These are phyloP conservation scores for Cochlearia excelsa DNA, from an alignment of 345 rosid species.

Conservation along the genomic window DNA sequence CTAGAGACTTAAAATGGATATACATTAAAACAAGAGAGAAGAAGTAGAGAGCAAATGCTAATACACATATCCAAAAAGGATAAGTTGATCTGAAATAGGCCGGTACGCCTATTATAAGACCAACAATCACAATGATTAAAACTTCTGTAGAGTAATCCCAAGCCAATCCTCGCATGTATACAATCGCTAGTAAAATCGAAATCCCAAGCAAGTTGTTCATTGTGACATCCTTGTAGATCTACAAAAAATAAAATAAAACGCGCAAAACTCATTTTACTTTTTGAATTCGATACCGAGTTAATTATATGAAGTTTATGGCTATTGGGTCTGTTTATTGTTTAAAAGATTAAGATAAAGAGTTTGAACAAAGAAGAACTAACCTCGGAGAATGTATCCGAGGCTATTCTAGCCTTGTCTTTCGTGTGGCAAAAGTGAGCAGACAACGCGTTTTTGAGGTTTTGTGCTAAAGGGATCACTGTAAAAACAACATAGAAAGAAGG, in stretches of 20 bases:
- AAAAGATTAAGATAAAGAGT: neutral
- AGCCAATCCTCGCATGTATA: constrained; percentile 26
- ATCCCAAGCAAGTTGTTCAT: constrained; percentile 34
- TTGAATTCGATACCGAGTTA: too few relatives aligned
- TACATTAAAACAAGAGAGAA: constrained; percentile 27
- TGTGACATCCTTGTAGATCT: constrained; percentile 33
- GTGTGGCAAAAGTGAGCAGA: constrained; percentile 30
- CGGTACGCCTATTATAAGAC: constrained; percentile 27
- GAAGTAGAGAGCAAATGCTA: constrained; percentile 29
- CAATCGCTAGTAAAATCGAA: constrained; percentile 28
- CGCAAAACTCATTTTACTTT: neutral
- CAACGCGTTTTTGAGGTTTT: constrained; percentile 28
- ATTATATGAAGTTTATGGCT: too few relatives aligned
- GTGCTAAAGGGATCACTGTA: constrained; percentile 27
- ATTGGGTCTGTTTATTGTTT: too few relatives aligned
- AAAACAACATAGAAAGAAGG: constrained; percentile 35
- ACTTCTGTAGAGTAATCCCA: constrained; percentile 33
- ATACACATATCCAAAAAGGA: constrained; percentile 35
- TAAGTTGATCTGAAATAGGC: constrained; percentile 34
- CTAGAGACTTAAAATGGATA: constrained; percentile 22
- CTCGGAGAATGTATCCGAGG: constrained; percentile 35
- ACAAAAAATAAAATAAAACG: neutral
- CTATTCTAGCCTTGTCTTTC: constrained; percentile 23
- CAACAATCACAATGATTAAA: constrained; percentile 28
- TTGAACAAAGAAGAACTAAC: neutral